Base-by-base conservation (phyloP, 257 asterid genomes). In the Lavandula angustifolia region DNA sequence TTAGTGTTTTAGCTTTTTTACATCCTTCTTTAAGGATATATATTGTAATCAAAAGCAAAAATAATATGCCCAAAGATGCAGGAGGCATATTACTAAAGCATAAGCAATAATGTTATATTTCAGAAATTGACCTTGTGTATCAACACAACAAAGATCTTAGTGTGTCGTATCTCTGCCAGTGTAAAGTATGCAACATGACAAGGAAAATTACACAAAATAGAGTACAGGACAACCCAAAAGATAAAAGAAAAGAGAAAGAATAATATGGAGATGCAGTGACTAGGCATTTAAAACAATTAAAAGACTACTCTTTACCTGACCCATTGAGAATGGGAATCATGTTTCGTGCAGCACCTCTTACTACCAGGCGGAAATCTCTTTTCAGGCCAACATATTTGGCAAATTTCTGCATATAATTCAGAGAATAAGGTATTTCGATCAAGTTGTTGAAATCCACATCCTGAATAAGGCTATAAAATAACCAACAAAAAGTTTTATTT, bases 331-430 rank as follows among this genome's bases (percentile, higher is more conserved):
- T 87, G 18, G 85, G 54, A 68, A 87, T 76, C 99, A 94, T 94
- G 81, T 90, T 90, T 62, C 97, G 84, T 14, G 99, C 99, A 67
- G 96, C 96, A 74, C 99, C 99, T 75, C 99, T 77, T 52, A 94
- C 99, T 48, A 90, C 97, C 41, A 94, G 85, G 63, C 99, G 99
- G 57, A 94, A 90, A 78, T 87, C 97, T 73, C 96, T 86, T 82
- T 90, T 94, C 77, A 90, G 59, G 71, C 99, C 99, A 56, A 94
- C 99, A 82, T 85, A 76, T 76, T 82, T 85, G 67, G 96, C 92
- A 82, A 90, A 94, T 81, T 84, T 85, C 99, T 90, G 88, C 56
- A 76, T 14, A 52, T 66, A 41, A 75, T 62, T 54, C 46, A 70
- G 50, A 54, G 46, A 64, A 41, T 34, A 44, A 56, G 64, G 40